These are phyloP conservation scores for Talaromyces atroroseus DNA, from an alignment of 2,329 filamentous ascomycete genomes.

Conservation along the genomic window DNA sequence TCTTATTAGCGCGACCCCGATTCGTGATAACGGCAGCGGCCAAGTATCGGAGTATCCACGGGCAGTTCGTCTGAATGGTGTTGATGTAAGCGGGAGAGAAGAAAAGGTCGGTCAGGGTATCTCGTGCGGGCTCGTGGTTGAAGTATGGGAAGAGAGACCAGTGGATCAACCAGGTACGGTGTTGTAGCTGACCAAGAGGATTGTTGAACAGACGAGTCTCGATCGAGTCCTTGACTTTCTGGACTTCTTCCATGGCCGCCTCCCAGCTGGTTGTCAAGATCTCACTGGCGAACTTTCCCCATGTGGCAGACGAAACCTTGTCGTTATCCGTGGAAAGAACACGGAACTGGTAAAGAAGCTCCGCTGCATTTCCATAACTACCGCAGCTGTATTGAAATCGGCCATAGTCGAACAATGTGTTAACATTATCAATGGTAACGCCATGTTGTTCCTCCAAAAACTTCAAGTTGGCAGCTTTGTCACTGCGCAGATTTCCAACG, in stretches of 20 bases:
- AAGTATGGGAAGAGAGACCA: slow-evolving; percentile 99
- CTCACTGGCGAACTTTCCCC: slow-evolving; percentile 95
- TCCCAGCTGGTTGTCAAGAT: slow-evolving; percentile 97
- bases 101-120: slow-evolving; percentile 89
- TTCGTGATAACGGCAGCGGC: slow-evolving; percentile 93
- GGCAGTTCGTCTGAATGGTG: slow-evolving; percentile 96
- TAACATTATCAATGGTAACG: slow-evolving; percentile 91
- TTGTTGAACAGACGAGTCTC: slow-evolving; percentile 95
- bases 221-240: slow-evolving; percentile 86
- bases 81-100: slow-evolving; percentile 98
- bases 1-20: slow-evolving; percentile 72
- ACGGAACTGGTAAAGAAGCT: slow-evolving; percentile 95
- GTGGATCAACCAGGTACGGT: slow-evolving; percentile 96
- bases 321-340: slow-evolving; percentile 98
- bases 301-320: slow-evolving; percentile 90
- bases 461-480: slow-evolving; percentile 98
- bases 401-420: slow-evolving; percentile 90
- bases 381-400: slow-evolving; percentile 98
- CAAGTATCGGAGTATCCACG: slow-evolving; percentile 93
- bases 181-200: slow-evolving; percentile 87
- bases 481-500: slow-evolving; percentile 81
- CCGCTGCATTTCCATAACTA: slow-evolving; percentile 82
- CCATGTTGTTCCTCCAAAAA: slow-evolving; percentile 95
- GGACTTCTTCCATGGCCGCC: slow-evolving; percentile 79
- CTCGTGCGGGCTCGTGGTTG: slow-evolving; percentile 89